Evolutionary conservation across 768 basidiomycete species (phyloP), one percentile per base, ranked within the genome.

Genomic region (Kwoniella mangroviensis): DNA sequence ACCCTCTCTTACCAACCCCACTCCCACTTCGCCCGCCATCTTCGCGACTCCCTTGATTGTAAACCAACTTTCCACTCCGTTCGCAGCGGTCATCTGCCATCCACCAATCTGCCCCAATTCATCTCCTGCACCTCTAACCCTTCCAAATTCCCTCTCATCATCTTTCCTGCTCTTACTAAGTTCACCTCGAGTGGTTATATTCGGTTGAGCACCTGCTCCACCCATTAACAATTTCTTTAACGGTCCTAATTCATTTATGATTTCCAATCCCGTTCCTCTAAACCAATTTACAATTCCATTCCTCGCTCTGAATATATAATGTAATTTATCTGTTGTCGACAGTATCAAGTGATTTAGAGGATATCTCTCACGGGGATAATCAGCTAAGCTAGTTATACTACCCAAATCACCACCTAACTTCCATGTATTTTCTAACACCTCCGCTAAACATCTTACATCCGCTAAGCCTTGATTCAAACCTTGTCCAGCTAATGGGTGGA

Each of bases 401-500:
- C 96, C 97, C 57, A 98, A 86, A 81, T 99, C 97, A 2, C 89
- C 89, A 4, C 96, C 96, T 1, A 85, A 82, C 13, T 77, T 73
- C 21, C 91, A 72, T 0, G 90, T 86, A 6, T 84, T 77, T 41
- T 88, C 84, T 45, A 98, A 88, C 73, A 89, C 89, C 57, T 86
- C 85, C 0, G 89, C 85, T 15, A 99, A 87, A 66, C 87, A 87
- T 77, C 90, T 87, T 2, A 90, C 92, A 80, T 99, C 96, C 1
- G 86, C 90, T 34, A 99, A 85, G n/a, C 96, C 97, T 79, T 96
- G 85, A 82, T 99, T 98, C 52, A 98, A 86, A 0, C 96, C 97
- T 81, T 98, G 96, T 2, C 97, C 97, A 0, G 95, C 96, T 28
- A 98, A 88, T 1, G 97, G 96, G 79, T 98, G 96, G 1, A 94